Conservation (phyloP, 176 grass and related monocot species). For the Alloteropsis semialata region DNA sequence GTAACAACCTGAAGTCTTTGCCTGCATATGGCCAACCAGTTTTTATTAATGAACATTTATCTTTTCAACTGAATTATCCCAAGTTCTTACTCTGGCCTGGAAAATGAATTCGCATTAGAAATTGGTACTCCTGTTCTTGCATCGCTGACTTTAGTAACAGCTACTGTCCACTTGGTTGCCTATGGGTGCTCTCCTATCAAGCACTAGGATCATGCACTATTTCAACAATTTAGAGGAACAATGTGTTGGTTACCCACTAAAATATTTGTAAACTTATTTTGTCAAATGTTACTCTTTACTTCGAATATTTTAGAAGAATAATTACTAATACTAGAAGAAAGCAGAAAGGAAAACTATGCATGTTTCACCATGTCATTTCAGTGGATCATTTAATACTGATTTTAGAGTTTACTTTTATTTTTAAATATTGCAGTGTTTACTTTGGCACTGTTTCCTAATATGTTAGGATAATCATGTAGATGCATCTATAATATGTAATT, state of each 20-base stretch:
- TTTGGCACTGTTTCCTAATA: neutral
- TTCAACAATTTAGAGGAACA: neutral
- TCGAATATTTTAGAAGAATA: neutral
- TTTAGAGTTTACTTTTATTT: neutral
- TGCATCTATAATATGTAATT: neutral
- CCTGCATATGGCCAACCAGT: neutral
- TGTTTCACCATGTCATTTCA: neutral
- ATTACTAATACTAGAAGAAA: neutral
- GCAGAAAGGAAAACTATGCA: neutral
- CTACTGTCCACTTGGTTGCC: neutral
- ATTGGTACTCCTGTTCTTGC: neutral
- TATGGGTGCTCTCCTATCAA: neutral
- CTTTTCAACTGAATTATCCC: neutral
- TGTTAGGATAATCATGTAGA: neutral
- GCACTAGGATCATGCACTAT: neutral
- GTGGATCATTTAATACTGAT: neutral
- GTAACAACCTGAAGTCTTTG: neutral
- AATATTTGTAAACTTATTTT: neutral
- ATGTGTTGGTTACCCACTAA: neutral
- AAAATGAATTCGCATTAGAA: conserved; percentile 8
- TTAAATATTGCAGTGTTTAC: neutral
- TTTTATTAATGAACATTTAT: neutral
- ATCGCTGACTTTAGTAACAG: neutral
- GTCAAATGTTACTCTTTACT: neutral
- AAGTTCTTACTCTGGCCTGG: neutral